These are phyloP conservation scores for Aspergillus ostianus DNA, from an alignment of 495 filamentous ascomycete species.

Conservation along the genomic window DNA sequence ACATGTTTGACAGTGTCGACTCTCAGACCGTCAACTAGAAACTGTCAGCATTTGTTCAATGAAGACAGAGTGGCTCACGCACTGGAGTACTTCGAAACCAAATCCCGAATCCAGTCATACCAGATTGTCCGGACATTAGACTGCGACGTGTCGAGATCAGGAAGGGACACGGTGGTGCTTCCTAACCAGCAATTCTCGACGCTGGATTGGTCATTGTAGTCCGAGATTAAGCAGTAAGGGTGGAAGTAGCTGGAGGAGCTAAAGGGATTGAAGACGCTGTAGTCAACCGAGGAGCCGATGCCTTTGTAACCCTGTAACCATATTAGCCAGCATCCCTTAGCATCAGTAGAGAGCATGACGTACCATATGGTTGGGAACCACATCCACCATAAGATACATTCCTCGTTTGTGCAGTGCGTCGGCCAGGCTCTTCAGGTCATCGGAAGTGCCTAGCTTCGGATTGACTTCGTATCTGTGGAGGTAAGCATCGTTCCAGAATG, in stretches of 20 bases:
- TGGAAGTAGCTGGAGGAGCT: conserved; percentile 65
- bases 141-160: conserved; percentile 66
- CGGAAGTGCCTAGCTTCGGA: conserved; percentile 60
- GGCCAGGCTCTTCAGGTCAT: conserved; percentile 61
- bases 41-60: background rate
- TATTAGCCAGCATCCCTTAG: background rate
- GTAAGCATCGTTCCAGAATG: background rate
- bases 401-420: conserved; percentile 58
- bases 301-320: conserved; percentile 53
- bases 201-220: conserved; percentile 58
- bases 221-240: conserved; percentile 56
- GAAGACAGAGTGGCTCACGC: conserved; percentile 2
- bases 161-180: conserved; percentile 59
- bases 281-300: conserved; percentile 53
- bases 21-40: conserved; percentile 68
- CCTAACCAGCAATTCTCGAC: conserved; percentile 63
- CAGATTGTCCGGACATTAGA: conserved; percentile 54
- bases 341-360: conserved; percentile 5
- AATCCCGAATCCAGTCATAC: conserved; percentile 61
- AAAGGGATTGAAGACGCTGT: conserved; percentile 63
- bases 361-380: conserved; percentile 76
- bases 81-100: conserved; percentile 67
- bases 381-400: conserved; percentile 77
- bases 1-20: conserved; percentile 76
- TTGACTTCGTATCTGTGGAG: conserved; percentile 10